Evolutionary conservation across 225 moss, liverwort and hornwort species (phyloP).

Genomic region (Sphagnum contortum): DNA sequence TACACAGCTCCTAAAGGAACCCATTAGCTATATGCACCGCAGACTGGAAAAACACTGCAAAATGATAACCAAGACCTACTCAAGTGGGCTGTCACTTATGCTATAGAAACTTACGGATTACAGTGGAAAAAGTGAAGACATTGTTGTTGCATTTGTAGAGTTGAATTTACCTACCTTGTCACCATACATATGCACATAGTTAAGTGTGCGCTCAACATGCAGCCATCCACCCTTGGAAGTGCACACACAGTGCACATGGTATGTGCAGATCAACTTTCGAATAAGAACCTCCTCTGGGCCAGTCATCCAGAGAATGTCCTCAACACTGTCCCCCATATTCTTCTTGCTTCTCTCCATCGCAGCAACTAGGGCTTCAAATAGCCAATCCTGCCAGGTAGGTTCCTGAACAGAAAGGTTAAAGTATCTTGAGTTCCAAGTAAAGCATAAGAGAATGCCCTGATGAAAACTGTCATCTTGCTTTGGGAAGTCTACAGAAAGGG

Average conservation of each 20-base stretch:
- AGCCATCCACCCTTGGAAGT: slow-evolving; percentile 73
- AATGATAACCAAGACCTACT: no score
- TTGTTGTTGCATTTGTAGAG: background rate
- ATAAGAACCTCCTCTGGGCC: slow-evolving; percentile 58
- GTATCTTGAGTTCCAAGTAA: background rate
- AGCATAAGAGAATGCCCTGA: background rate
- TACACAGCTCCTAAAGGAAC: no score
- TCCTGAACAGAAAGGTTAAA: slow-evolving; percentile 30
- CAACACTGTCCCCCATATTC: slow-evolving; percentile 30
- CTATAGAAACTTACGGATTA: no score
- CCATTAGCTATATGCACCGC: no score
- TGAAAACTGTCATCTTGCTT: background rate
- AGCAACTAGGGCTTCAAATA: slow-evolving; percentile 53
- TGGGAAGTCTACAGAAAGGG: background rate
- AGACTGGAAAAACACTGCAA: no score
- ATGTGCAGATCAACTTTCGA: slow-evolving; percentile 53
- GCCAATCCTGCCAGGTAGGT: slow-evolving; percentile 72
- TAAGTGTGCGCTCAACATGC: slow-evolving; percentile 65
- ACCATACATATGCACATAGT: slow-evolving; percentile 58
- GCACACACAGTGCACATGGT: slow-evolving; percentile 64
- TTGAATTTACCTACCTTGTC: slow-evolving; percentile 27
- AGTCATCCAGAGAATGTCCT: slow-evolving; percentile 55
- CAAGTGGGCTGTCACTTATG: no score
- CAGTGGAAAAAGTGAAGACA: background rate
- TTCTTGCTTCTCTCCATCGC: slow-evolving; percentile 51